Base-by-base conservation (phyloP, 495 filamentous ascomycete species). In the Annulohypoxylon stygium region DNA sequence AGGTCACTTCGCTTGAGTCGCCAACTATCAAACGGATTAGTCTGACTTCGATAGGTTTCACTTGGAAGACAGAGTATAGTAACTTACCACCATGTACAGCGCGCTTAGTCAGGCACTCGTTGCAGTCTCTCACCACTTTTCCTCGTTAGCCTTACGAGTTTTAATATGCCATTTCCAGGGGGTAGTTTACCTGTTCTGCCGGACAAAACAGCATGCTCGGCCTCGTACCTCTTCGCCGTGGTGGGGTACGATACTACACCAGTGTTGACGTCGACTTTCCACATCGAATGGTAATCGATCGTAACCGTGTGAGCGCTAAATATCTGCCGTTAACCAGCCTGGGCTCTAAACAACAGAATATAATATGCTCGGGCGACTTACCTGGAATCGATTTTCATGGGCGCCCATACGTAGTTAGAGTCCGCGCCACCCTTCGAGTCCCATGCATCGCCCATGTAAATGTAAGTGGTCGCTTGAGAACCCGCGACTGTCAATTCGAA, bases 371-470 rank as follows among this genome's bases (percentile, higher is more conserved):
- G 37, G 25, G 18, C 16, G n/a, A 73, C 78, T 37, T 71, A 78
- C 77, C 69, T 71, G 16, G 73, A 36, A 62, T 80, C 75, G 30
- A 83, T 81, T 6, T 41, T 74, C 76, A 84, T 73, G 8, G 82
- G 82, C 43, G 81, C 57, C 82, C 82, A 84, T 12, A 81, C 77
- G 61, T 83, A 82, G 67, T 83, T 84, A 11, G 73, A 81, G 61
- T 55, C 70, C 7, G 76, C 75, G 8, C 82, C 81, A 23, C 83
- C 83, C 30, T 76, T 81, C 6, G 77, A 78, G 67, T 83, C 82
- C 82, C 82, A 84, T 4, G 74, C 73, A 69, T 85, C 83, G 23
- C 83, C 83, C 81, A 84, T 84, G 65, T 81, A 85, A 16, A 85
- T 76, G 67, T 83, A 79, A 7, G 81, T 83, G 7, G 81, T 83